Evolutionary conservation across 306 rosid genomes (phyloP).

Genomic region (Dryas alaskensis): DNA sequence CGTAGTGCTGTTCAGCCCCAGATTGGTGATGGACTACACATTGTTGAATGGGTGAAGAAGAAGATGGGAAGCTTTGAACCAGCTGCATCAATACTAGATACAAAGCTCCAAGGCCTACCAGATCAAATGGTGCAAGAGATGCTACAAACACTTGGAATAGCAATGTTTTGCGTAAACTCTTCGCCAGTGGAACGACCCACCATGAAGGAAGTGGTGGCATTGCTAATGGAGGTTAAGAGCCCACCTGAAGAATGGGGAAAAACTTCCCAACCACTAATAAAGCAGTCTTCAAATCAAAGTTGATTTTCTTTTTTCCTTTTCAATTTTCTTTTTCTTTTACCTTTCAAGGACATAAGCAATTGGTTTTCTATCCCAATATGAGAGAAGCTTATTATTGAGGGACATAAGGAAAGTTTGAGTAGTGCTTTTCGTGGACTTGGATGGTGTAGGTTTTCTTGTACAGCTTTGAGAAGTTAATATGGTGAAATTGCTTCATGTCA

Average conservation of each 20-base stretch:
- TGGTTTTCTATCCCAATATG: constrained; percentile 36
- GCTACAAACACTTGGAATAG: constrained; percentile 98
- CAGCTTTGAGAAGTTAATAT: constrained; percentile 51
- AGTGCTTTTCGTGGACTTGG: not conserved
- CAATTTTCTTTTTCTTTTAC: constrained; percentile 10
- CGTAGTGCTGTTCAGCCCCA: constrained; percentile 79
- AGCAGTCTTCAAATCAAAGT: constrained; percentile 73
- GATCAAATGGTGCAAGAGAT: constrained; percentile 98
- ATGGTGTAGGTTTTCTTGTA: constrained; percentile 46
- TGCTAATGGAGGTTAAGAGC: constrained; percentile 86
- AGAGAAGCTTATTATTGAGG: constrained; percentile 24
- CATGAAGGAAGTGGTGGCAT: constrained; percentile 96
- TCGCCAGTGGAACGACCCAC: constrained; percentile 83
- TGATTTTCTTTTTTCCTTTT: constrained; percentile 14
- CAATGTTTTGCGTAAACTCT: constrained; percentile 95
- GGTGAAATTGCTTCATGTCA: constrained; percentile 19
- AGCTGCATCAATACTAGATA: constrained; percentile 70
- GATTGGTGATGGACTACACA: constrained; percentile 81
- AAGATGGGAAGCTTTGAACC: constrained; percentile 99
- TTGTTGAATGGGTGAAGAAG: constrained; percentile 98
- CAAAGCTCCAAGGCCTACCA: constrained; percentile 83
- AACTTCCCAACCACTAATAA: constrained; percentile 92
- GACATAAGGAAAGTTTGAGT: constrained; percentile 27
- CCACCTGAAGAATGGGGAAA: constrained; percentile 86
- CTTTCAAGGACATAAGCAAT: constrained; percentile 34